Base-by-base conservation (phyloP, 768 basidiomycete species). In the Phlegmacium glaucopus region DNA sequence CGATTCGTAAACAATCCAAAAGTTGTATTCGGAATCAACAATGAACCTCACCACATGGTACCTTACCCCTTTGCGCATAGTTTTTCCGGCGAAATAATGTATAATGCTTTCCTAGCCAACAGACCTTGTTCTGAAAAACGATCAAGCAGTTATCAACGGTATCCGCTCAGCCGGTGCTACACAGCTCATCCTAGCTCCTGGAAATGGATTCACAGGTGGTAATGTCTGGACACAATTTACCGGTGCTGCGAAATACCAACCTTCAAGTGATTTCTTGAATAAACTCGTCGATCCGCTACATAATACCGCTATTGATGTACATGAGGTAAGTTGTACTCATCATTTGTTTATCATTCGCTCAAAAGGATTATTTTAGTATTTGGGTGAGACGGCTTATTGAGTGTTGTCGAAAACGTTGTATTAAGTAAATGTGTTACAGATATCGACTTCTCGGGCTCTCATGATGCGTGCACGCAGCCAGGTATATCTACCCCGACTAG, bases 31-130 rank as follows among this genome's bases (percentile, higher is more conserved):
- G 72, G 73, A 3, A 68, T 74, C 36, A 73, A 73, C 57, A 76
- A 76, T 53, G 73, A 76, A 45, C 73, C 74, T 4, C 73, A 76
- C 42, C 65, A 68, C 42, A 71, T 76, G 71, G 72, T 73, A 41
- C 4, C 50, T 34, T 16, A 3, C 27, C 15, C 38, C n/a, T 15
- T 22, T 11, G 12, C 22, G 13, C 38, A 13, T 9, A n/a, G n/a
- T n/a, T n/a, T n/a, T n/a, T n/a, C n/a, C n/a, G n/a, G n/a, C n/a
- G n/a, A n/a, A n/a, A n/a, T n/a, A n/a, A n/a, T n/a, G n/a, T n/a
- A n/a, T 34, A 17, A 12, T 12, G 22, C 29, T 41, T 13, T 16
- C 12, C 37, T 18, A 72, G 72, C 60, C 69, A 8, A 76, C 74
- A 4, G 54, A 70, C 12, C 60, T 76, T 10, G 44, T 76, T n/a